Percentiles rank a stretch among this genome's conserved stretches.
phyloP scores from a whole-genome alignment of 2,329 filamentous ascomycete species.

The Zasmidium angulare region DNA sequence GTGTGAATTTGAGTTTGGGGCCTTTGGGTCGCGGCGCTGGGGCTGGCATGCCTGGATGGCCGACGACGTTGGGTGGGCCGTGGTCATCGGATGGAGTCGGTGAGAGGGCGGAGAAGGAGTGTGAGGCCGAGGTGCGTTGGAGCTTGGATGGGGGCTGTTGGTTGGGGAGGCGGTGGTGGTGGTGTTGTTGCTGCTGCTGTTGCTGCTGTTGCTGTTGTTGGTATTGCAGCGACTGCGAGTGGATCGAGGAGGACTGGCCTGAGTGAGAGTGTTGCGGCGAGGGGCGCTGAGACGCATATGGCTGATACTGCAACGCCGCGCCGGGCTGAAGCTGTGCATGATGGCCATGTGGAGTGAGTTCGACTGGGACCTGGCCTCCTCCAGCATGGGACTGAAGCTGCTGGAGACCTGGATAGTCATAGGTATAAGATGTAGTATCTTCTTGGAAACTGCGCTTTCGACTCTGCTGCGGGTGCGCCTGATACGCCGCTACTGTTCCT shows the following conservation, averaged over 20 bases:
- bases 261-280: conserved; percentile 24
- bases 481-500: conserved; percentile 36
- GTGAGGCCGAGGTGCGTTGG: conserved; percentile 58
- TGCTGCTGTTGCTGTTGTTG: conserved; percentile 48
- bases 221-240: conserved; percentile 23
- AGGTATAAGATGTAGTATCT: conserved; percentile 36
- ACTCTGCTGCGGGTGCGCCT: conserved; percentile 18
- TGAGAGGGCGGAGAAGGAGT: conserved; percentile 39
- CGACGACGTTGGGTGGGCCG: conserved; percentile 80
- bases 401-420: conserved; percentile 42
- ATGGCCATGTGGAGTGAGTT: conserved; percentile 37
- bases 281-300: conserved; percentile 20
- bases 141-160: conserved; percentile 69
- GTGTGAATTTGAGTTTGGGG: conserved; percentile 90
- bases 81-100: conserved; percentile 39
- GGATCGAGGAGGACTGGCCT: conserved; percentile 14
- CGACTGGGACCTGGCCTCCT: conserved; percentile 38
- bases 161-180: conserved; percentile 78
- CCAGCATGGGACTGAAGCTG: conserved; percentile 36
- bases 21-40: conserved; percentile 79
- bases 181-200: conserved; percentile 53
- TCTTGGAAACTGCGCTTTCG: conserved; percentile 47
- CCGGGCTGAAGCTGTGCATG: conserved; percentile 24
- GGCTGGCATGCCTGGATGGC: conserved; percentile 80
- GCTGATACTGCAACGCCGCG: conserved; percentile 22